Evolutionary conservation across 2,329 filamentous ascomycete genomes (phyloP).

Genomic region (Fusarium nanum): DNA sequence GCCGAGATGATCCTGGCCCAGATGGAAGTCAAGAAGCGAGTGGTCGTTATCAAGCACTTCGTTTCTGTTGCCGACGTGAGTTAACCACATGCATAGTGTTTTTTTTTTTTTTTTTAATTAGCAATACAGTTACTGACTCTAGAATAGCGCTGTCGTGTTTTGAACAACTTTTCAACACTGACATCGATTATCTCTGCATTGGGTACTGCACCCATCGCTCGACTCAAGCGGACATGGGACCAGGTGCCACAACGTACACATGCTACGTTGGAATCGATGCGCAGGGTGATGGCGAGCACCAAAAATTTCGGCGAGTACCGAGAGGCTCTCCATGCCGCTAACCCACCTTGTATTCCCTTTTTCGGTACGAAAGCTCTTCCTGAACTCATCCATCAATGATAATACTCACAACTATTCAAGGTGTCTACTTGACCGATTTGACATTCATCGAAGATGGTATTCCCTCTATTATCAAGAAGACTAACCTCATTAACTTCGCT

Average conservation of each 20-base stretch:
- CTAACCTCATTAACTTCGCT: slow-evolving; percentile 97
- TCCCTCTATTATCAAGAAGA: slow-evolving; percentile 94
- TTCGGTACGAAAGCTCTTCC: slow-evolving; percentile 73
- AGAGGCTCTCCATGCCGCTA: slow-evolving; percentile 90
- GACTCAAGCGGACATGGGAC: slow-evolving; percentile 92
- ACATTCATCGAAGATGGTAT: slow-evolving; percentile 99
- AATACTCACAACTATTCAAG: slow-evolving; percentile 56
- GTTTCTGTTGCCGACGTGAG: slow-evolving; percentile 93
- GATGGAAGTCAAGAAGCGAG: slow-evolving; percentile 92
- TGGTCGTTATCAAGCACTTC: slow-evolving; percentile 98
- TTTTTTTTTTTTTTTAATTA: background rate
- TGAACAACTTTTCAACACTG: slow-evolving; percentile 98
- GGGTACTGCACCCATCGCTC: slow-evolving; percentile 93
- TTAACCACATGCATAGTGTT: slow-evolving; percentile 38
- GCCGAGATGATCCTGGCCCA: slow-evolving; percentile 98
- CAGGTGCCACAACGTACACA: slow-evolving; percentile 89
- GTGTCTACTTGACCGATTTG: slow-evolving; percentile 95
- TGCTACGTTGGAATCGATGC: slow-evolving; percentile 86
- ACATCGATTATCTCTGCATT: slow-evolving; percentile 98
- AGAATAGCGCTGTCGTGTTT: slow-evolving; percentile 83
- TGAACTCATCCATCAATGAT: background rate
- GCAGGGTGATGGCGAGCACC: slow-evolving; percentile 93
- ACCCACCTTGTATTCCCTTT: slow-evolving; percentile 97
- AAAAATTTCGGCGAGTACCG: slow-evolving; percentile 99
- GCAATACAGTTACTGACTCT: slow-evolving; percentile 25